A percentile compares a stretch with the other conserved stretches of the same genome.
Conservation (phyloP, 805 yeast species). For the Schwanniomyces vanrijiae region DNA sequence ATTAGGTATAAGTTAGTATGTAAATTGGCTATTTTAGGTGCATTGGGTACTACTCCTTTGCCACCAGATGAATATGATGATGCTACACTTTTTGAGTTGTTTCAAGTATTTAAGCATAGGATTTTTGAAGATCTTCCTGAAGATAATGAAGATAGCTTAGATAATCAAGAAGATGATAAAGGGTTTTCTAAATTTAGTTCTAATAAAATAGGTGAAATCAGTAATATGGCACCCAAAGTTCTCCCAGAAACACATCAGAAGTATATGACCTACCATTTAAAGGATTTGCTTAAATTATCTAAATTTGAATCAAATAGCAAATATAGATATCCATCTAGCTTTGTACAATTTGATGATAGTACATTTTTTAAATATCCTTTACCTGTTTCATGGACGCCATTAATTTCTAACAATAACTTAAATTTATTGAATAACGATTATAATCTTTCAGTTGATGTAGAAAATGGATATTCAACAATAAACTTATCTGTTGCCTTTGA, state of each 20-base stretch:
- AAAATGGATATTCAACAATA: conserved; percentile 30
- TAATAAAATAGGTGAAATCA: conserved; percentile 18
- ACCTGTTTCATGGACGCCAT: conserved; percentile 41
- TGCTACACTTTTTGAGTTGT: conserved; percentile 30
- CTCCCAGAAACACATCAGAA: conserved; percentile 19
- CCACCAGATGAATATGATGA: conserved; percentile 19
- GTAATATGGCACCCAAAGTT: conserved; percentile 1
- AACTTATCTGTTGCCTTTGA: conserved; percentile 14
- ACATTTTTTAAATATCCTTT: conserved; percentile 27
- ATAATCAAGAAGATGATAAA: conserved; percentile 1
- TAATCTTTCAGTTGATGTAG: conserved; percentile 23
- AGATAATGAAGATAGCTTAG: conserved; percentile 6
- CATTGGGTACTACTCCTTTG: conserved; percentile 33
- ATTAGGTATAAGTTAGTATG: conserved; percentile 32
- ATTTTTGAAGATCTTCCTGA: conserved; percentile 16
- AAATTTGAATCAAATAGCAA: conserved; percentile 18
- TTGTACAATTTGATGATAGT: conserved; percentile 21
- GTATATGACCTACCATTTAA: conserved; percentile 21
- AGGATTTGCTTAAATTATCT: conserved; percentile 21
- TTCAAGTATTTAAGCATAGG: conserved; percentile 29
- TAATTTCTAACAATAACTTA: conserved; percentile 26
- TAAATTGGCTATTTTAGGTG: conserved; percentile 36
- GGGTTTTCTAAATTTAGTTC: conserved; percentile 6
- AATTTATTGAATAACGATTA: conserved; percentile 20
- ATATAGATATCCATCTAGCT: conserved; percentile 25